phyloP scores from a whole-genome alignment of 2,329 filamentous ascomycete species.

The Colletotrichum godetiae region DNA sequence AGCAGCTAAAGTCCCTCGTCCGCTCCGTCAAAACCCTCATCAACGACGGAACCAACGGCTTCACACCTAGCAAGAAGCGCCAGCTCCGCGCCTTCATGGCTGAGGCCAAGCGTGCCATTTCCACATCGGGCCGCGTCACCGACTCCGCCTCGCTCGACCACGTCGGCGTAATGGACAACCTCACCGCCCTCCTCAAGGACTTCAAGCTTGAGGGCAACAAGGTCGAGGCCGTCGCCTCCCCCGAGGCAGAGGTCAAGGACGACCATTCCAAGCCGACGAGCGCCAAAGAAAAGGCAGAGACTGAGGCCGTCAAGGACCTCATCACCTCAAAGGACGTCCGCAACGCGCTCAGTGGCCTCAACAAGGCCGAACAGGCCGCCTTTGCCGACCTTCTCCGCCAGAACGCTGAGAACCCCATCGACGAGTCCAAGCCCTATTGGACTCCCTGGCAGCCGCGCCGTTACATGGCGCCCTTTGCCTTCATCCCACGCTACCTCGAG shows the following conservation, averaged over 20 bases:
- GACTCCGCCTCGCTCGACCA: conserved; percentile 48
- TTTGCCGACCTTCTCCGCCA: conserved; percentile 69
- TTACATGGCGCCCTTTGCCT: conserved; percentile 92
- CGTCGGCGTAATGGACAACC: conserved; percentile 63
- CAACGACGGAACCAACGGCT: conserved; percentile 55
- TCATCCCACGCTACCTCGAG: conserved; percentile 94
- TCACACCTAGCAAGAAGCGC: conserved; percentile 80
- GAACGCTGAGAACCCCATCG: conserved; percentile 80
- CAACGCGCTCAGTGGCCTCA: conserved; percentile 43
- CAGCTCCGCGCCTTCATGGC: conserved; percentile 79
- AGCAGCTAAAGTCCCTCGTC: conserved; percentile 62
- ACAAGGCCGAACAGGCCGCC: conserved; percentile 62
- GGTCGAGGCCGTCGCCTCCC: conserved; percentile 39
- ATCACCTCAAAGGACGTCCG: conserved; percentile 25
- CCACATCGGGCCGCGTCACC: conserved; percentile 54
- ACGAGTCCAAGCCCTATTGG: conserved; percentile 83
- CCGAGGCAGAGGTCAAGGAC: conserved; percentile 42
- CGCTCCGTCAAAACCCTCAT: conserved; percentile 71
- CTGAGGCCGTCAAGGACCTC: conserved; percentile 13
- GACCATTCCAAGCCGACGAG: not conserved
- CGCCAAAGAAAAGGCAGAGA: conserved; percentile 10
- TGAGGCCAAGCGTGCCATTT: conserved; percentile 72
- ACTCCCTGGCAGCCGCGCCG: conserved; percentile 91
- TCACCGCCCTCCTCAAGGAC: conserved; percentile 60
- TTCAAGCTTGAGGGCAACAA: conserved; percentile 52